Base-by-base conservation (phyloP, 257 asterid genomes). In the Primulina huaijiensis region DNA sequence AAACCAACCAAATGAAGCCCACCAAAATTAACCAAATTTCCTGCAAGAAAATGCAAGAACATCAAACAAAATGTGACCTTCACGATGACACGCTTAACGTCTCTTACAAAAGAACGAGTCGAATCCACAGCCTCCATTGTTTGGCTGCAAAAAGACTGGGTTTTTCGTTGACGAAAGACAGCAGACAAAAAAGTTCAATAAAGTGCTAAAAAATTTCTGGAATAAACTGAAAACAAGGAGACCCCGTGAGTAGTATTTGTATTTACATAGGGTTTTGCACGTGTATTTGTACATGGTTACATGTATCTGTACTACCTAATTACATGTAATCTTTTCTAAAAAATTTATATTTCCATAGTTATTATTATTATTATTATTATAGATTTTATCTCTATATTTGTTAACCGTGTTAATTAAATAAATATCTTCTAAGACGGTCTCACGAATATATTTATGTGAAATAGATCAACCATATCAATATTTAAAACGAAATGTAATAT, bases 11-110 rank as follows among this genome's bases (percentile, higher is more conserved):
- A n/a, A 58, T 56, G 5, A 63, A 23, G 60, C 61, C 33, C 63
- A 50, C 17, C 23, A 4, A 30, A 23, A 70, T 57, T 31, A 52
- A 46, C 33, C 66, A 64, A 60, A 62, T 20, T 6, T 8, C 7
- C 25, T 23, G 8, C 25, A 2, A 2, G 10, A 38, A 71, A 46
- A 62, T 17, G 53, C 5, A 11, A 23, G 21, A 64, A 40, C 20
- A 17, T n/a, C 30, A 62, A 55, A 34, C 66, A 8, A 67, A 37
- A 60, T 2, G 56, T 30, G 9, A 67, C 92, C 89, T 86, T 86
- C 35, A 86, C 72, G 55, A 84, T 62, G 23, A 86, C 71, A 21
- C 92, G 80, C 76, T 80, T 86, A 55, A 84, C 89, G 19, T 82
- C 78, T 35, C 68, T 82, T 16, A 86, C 77, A 66, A 86, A 86